Evolutionary conservation across 768 basidiomycete species (phyloP), one percentile per base, ranked within the genome.

Genomic region (Xerocomus potaroensis): DNA sequence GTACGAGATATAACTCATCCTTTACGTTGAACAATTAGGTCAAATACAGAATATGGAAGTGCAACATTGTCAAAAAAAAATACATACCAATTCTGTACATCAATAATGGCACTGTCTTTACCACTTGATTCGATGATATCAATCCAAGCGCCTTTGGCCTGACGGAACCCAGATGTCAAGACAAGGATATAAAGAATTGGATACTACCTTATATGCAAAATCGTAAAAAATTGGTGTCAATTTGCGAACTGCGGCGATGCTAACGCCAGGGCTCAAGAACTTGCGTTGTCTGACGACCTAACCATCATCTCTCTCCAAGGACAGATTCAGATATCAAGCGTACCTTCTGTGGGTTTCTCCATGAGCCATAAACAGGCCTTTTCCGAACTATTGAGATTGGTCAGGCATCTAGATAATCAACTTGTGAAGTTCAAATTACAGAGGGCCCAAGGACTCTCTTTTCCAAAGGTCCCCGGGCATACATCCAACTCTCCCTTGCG

Each of bases 271-370:
- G 0, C 63, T 58, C 27, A 74, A 51, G 4, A 66, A 64, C 50
- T 62, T 71, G 44, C 72, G 58, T 40, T 72, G 71, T 33, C 73
- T 60, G 40, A 33, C 19, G 3, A 4, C 23, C 34, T 4, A 3
- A 15, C 49, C 18, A 44, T 11, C 26, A 0, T 12, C 15, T 14
- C 18, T 23, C 4, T 5, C 11, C 19, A 35, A 5, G n/a, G 8
- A 14, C 8, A 27, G 1, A 3, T 8, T 5, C 4, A 4, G n/a
- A 48, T n/a, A n/a, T n/a, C n/a, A 38, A 18, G 12, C 47, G 4
- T 40, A 69, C 75, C 75, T 64, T 37, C 60, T 66, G 38, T 79
- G 77, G 43, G 63, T 69, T 14, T 78, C 76, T 11, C 72, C 69
- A 30, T 71, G 61, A 2, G 59, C 51, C 52, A 38, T 56, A 9